Evolutionary conservation across 75 land plant genomes (phyloP), one percentile per base, ranked within the genome.

Genomic region (Sequoiadendron giganteum): DNA sequence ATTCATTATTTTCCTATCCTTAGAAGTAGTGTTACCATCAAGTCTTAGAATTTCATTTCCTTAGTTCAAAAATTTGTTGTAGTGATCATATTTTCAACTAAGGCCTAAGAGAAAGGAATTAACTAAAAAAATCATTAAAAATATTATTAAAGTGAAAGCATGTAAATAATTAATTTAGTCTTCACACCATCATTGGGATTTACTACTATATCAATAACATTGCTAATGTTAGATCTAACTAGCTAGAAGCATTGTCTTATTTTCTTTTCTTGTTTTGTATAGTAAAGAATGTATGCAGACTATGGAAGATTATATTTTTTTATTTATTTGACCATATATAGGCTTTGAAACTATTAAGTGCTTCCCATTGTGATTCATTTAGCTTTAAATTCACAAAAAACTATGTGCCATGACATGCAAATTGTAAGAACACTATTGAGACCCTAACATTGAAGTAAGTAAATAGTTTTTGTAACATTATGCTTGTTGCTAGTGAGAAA

Each of bases 141-240:
- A n/a, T n/a, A n/a, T n/a, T n/a, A n/a, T n/a, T n/a, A 92, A 14
- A 96, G 61, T 10, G 48, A 76, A 32, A 96, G 28, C 85, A 96
- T 80, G 85, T 93, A 94, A 40, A 96, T 83, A 65, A 96, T 91
- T 86, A 96, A 97, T 84, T 92, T 92, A 8, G 94, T 89, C 77
- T 97, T 97, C 30, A 90, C 93, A 21, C 99, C 97, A 42, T 91
- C 94, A 79, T 85, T 91, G 3, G 91, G 65, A 85, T 97, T 91
- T 45, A 3, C 84, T 32, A 14, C 36, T 76, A 76, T 76, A 76
- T 76, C 79, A 76, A 39, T 14, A 76, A n/a, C 36, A 36, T 15
- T 76, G 11, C 79, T 11, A 76, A 16, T 34, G 34, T 76, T 36
- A 76, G 38, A 76, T 83, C 84, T 45, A 83, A 47, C 84, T 28